Conservation (phyloP, 805 yeast species). For the Starmerella khaoyaiensis region DNA sequence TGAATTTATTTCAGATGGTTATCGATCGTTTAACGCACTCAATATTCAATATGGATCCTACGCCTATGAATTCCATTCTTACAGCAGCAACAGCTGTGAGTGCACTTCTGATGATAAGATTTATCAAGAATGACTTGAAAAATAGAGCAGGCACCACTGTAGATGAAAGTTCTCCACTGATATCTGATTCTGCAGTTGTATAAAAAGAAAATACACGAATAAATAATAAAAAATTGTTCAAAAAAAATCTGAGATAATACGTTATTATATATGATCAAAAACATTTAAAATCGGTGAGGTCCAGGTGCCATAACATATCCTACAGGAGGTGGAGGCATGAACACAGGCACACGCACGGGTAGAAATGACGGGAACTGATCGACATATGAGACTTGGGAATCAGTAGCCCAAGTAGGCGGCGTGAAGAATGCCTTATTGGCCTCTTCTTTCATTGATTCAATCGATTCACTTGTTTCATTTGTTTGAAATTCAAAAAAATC, state of each 20-base stretch:
- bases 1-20: conserved; percentile 57
- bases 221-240: not conserved
- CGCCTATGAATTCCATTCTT: conserved; percentile 54
- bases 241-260: not conserved
- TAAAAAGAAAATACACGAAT: not conserved
- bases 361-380: conserved; percentile 14
- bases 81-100: conserved; percentile 32
- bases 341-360: conserved; percentile 5
- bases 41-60: conserved; percentile 58
- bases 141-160: not conserved
- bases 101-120: conserved; percentile 2
- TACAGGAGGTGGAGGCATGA: conserved; percentile 7
- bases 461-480: too few relatives aligned
- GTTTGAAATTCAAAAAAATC: too few relatives aligned
- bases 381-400: conserved; percentile 9
- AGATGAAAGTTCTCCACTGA: not conserved
- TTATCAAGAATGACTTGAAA: not conserved
- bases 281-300: too few relatives aligned
- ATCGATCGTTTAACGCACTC: conserved; percentile 63
- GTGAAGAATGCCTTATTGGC: conserved; percentile 15
- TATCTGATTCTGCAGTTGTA: not conserved
- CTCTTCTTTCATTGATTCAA: conserved; percentile 31
- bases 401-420: conserved; percentile 19
- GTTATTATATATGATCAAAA: not conserved
- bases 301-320: conserved; percentile 9